A percentile compares a stretch with the other conserved stretches of the same genome.
Conservation (phyloP, 139 green algal genomes). For the Chlamydomonas asymmetrica region DNA sequence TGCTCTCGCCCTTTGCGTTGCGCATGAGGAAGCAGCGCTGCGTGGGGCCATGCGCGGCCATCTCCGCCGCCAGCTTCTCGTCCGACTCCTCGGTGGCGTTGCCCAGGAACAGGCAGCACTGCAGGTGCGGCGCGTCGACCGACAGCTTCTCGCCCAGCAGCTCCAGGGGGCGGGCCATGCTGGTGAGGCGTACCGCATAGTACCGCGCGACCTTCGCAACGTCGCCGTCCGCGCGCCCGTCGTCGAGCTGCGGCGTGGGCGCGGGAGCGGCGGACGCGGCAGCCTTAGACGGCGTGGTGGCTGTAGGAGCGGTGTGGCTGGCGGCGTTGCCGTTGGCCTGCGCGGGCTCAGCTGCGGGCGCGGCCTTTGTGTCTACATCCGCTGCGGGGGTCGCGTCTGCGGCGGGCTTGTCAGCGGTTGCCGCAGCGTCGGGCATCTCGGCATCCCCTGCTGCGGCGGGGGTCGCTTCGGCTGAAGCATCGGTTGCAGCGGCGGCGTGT, state of each 20-base stretch:
- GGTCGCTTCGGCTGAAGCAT: not conserved
- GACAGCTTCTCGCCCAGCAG: slow-evolving; percentile 34
- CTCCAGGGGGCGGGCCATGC: slow-evolving; percentile 24
- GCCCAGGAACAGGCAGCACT: slow-evolving; percentile 57
- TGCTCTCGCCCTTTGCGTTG: slow-evolving; percentile 42
- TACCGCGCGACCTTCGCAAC: slow-evolving; percentile 36
- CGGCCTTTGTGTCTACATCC: not conserved
- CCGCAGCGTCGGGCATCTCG: not conserved
- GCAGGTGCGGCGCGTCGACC: slow-evolving; percentile 35
- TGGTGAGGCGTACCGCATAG: slow-evolving; percentile 38
- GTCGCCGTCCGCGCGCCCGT: slow-evolving; percentile 37
- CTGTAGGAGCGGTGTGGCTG: not conserved
- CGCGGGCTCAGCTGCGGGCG: not conserved
- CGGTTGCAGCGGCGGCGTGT: not conserved
- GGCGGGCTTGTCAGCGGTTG: not conserved
- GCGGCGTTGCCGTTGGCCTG: not conserved
- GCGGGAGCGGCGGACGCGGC: not conserved
- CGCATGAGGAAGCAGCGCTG: slow-evolving; percentile 60
- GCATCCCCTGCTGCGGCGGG: not conserved
- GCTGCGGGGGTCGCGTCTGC: not conserved
- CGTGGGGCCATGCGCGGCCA: slow-evolving; percentile 47
- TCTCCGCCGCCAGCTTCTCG: slow-evolving; percentile 21
- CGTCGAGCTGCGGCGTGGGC: slow-evolving; percentile 15
- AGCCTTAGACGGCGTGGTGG: not conserved
- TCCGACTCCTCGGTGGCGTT: slow-evolving; percentile 53